Evolutionary conservation across 1,284 basidiomycete genomes (phyloP), one percentile per base, ranked within the genome.

Genomic region (Fomitopsis palustris): DNA sequence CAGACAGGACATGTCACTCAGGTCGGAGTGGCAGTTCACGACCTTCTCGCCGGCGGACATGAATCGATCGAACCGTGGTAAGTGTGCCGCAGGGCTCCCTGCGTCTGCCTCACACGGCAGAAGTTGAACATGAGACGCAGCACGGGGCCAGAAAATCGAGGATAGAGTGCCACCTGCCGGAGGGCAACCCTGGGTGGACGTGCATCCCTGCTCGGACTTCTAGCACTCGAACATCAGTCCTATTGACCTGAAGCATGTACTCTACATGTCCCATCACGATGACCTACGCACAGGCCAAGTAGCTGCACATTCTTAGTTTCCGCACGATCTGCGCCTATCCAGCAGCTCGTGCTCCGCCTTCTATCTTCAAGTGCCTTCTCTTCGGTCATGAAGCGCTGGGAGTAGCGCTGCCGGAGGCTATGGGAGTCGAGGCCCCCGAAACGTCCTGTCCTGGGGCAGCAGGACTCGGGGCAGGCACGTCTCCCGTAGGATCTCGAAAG

Each of bases 341-440:
- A 27, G 16, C 16, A 4, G 45, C 25, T 21, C 27, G 45, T 47
- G 54, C 29, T 21, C 41, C 39, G 38, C 27, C 38, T 54, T 54
- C 53, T 54, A 39, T 54, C 35, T 54, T 17, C 21, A 38, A 17
- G 39, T 9, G 23, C 4, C 14, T 41, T 53, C 41, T 23, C 39
- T 41, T 27, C 29, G 27, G 54, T 58, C 37, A 58, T 54, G 39
- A 38, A 37, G 51, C 57, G 52, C 41, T 37, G 23, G 41, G 27
- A 4, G 49, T 53, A 35, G 37, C 33, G 42, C 41, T 39, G 29
- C 56, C 59, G 55, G 56, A n/a, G 3, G 64, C 56, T 16, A 59
- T 57, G n/a, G 76, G 77, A 0, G 75, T 77, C n/a, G 70, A 71
- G 23, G 70, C 65, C 2, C 76, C 77, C 5, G 77, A 78, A 45